Base-by-base conservation (phyloP, 1,284 basidiomycete species). In the Sporisorium sorghi region DNA sequence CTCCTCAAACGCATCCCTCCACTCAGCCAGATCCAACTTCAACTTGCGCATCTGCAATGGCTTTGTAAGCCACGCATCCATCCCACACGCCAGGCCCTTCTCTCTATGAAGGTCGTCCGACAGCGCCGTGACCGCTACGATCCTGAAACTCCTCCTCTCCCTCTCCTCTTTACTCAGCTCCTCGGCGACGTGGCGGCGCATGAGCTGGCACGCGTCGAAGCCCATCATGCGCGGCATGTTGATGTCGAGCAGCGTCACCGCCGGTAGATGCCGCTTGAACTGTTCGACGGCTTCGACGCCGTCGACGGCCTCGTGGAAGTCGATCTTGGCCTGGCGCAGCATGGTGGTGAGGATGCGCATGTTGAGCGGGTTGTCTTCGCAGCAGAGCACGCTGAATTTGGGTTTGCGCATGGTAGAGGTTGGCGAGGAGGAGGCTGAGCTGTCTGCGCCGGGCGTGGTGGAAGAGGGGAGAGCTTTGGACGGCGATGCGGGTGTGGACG, bases 341-440 rank as follows among this genome's bases (percentile, higher is more conserved):
- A 77, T 58, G 24, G 58, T 59, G 15, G 68, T 77, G 11, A 80
- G 50, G 21, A 80, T 76, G 30, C 73, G 59, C 58, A 72, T 60
- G 55, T 80, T 80, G 30, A 80, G 69, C 30, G 76, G 75, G 26
- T 80, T 80, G 67, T 80, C 78, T 26, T 80, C 78, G 53, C 74
- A 76, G 30, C 76, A 77, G n/a, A 79, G 70, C 3, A 71, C 70
- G 35, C 50, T 61, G 63, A 79, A 77, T 5, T 56, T 57, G 26
- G 57, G 55, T 56, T 56, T 63, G 33, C 28, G 53, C 14, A 24
- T 5, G 7, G 32, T 9, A 8, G 35, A n/a, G 23, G 46, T 26
- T 1, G 43, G 6, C 8, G 43, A n/a, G 28, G 35, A 2, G 24
- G 26, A 9, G 39, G 6, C n/a, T 15, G 40, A 14, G 37, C 26